Percentiles rank a stretch among this genome's conserved stretches.
Evolutionary conservation across 441 rosid species (phyloP).

Genomic region (Sinapis alba): DNA sequence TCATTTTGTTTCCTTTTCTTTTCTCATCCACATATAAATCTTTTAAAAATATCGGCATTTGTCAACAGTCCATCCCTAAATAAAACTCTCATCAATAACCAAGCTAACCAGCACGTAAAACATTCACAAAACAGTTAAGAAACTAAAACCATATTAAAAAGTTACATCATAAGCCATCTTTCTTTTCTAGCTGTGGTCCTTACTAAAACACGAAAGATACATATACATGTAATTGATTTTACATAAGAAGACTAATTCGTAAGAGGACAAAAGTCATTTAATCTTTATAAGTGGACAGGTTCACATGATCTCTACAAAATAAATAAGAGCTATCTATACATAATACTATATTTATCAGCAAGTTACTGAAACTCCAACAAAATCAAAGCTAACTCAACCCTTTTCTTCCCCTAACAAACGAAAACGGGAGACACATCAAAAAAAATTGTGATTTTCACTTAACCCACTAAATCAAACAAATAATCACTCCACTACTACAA

Average conservation of each 20-base stretch:
- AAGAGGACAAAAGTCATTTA: not conserved
- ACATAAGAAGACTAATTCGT: not conserved
- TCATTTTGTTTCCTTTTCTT: not conserved
- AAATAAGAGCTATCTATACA: not conserved
- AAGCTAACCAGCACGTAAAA: not conserved
- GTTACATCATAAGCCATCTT: not conserved
- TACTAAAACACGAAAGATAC: not conserved
- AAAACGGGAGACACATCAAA: too few relatives aligned
- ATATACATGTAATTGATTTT: too few relatives aligned
- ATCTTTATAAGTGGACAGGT: not conserved
- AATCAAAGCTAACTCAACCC: too few relatives aligned
- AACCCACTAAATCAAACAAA: too few relatives aligned
- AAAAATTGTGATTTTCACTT: too few relatives aligned
- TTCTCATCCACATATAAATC: not conserved
- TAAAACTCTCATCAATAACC: not conserved
- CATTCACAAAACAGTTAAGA: not conserved
- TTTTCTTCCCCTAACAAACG: too few relatives aligned
- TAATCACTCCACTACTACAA: too few relatives aligned
- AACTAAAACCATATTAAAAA: not conserved
- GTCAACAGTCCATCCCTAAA: not conserved
- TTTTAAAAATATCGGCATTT: not conserved
- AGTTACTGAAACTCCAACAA: not conserved
- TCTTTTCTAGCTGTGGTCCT: not conserved
- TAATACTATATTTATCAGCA: not conserved
- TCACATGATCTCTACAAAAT: not conserved